Conservation (phyloP, 306 rosid species). For the Oemleria cerasiformis region DNA sequence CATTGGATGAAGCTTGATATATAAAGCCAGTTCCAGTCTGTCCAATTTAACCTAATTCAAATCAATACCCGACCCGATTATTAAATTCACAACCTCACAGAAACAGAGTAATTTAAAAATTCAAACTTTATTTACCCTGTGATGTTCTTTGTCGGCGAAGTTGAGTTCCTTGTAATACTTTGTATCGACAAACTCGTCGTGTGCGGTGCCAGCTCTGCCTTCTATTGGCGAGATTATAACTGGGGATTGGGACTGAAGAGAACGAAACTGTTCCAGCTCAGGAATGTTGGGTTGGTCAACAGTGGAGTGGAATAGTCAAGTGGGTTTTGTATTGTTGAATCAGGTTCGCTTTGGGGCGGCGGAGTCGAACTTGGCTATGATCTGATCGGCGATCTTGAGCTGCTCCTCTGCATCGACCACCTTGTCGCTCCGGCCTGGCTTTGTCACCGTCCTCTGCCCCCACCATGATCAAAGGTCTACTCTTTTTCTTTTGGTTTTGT, state of each 20-base stretch:
- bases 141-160: constrained; percentile 60
- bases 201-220: constrained; percentile 20
- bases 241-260: constrained; percentile 50
- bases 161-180: constrained; percentile 51
- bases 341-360: constrained; percentile 58
- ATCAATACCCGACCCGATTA: background rate
- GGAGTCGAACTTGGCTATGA: constrained; percentile 64
- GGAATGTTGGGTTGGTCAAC: constrained; percentile 31
- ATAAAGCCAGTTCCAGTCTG: constrained; percentile 82
- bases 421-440: constrained; percentile 79
- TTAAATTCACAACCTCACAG: background rate
- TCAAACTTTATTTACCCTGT: constrained; percentile 36
- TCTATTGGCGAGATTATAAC: constrained; percentile 38
- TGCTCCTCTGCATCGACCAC: constrained; percentile 54
- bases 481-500: background rate
- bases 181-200: constrained; percentile 70
- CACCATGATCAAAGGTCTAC: constrained; percentile 31
- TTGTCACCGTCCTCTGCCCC: constrained; percentile 36
- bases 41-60: background rate
- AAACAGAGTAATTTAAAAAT: background rate
- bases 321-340: constrained; percentile 16
- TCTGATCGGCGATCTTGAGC: constrained; percentile 41
- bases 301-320: constrained; percentile 4
- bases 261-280: constrained; percentile 51
- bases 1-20: no score